These are phyloP conservation scores for Termitomyces sp. DNA, from an alignment of 768 basidiomycete genomes.

Conservation along the genomic window DNA sequence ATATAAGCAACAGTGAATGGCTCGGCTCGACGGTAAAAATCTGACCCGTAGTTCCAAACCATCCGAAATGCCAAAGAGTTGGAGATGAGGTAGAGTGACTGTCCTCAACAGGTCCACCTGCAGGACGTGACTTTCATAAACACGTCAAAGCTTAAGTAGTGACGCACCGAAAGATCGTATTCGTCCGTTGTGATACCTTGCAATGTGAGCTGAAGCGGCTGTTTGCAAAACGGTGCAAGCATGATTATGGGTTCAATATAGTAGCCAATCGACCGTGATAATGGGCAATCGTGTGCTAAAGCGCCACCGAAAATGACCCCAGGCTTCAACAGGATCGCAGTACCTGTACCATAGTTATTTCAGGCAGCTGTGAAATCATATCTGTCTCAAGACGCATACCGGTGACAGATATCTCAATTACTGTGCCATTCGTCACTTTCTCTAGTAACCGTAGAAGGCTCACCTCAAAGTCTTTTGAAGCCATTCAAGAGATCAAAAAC, in stretches of 20 bases:
- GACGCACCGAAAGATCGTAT: slow-evolving; percentile 78
- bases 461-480: slow-evolving; percentile 79
- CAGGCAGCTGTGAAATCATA: slow-evolving; percentile 1
- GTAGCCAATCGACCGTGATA: slow-evolving; percentile 89
- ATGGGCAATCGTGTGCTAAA: slow-evolving; percentile 82
- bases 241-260: slow-evolving; percentile 89
- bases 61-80: slow-evolving; percentile 86
- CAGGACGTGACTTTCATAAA: slow-evolving; percentile 8
- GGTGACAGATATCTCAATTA: slow-evolving; percentile 95
- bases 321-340: slow-evolving; percentile 87
- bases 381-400: slow-evolving; percentile 44
- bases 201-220: slow-evolving; percentile 74
- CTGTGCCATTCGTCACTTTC: slow-evolving; percentile 88
- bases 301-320: slow-evolving; percentile 86
- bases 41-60: slow-evolving; percentile 84
- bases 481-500: slow-evolving; percentile 2
- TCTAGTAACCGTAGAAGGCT: slow-evolving; percentile 85
- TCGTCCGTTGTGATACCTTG: slow-evolving; percentile 93
- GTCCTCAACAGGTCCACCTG: slow-evolving; percentile 89
- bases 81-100: slow-evolving; percentile 86
- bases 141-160: not conserved
- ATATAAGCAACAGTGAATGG: slow-evolving; percentile 1
- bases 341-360: slow-evolving; percentile 51
- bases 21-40: slow-evolving; percentile 7
- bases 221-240: slow-evolving; percentile 92